Conservation (phyloP, 345 rosid species). For the Gossypium australe region DNA sequence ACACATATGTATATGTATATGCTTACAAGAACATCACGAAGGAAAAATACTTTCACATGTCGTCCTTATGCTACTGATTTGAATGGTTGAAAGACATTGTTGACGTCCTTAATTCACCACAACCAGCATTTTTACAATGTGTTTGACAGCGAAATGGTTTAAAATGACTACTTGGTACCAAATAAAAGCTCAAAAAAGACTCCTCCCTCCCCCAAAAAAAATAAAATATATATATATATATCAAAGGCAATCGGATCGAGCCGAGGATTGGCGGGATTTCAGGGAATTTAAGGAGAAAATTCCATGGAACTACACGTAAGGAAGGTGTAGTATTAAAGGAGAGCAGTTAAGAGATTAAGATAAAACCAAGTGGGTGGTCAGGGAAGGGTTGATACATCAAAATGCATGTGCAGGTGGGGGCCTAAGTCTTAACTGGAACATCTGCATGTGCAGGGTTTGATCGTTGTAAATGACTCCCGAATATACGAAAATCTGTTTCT, state of each 20-base stretch:
- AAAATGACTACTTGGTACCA: background rate
- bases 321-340: background rate
- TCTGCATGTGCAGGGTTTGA: slow-evolving; percentile 51
- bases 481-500: slow-evolving; percentile 15
- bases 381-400: slow-evolving; percentile 9
- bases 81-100: background rate
- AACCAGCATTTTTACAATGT: slow-evolving; percentile 7
- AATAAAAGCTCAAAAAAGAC: background rate
- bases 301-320: background rate
- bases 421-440: slow-evolving; percentile 41
- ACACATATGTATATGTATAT: no score
- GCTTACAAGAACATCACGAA: no score
- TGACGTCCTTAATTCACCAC: background rate
- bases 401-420: slow-evolving; percentile 44
- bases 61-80: background rate
- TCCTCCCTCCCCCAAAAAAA: background rate
- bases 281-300: slow-evolving; percentile 10
- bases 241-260: background rate
- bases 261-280: slow-evolving; percentile 12
- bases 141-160: background rate
- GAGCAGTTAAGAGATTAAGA: background rate
- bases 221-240: background rate
- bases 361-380: background rate
- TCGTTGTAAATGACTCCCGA: slow-evolving; percentile 24
- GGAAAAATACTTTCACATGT: background rate